A percentile compares a stretch with the other conserved stretches of the same genome.
These are phyloP conservation scores for Salvia sclarea DNA, from an alignment of 305 asterid species.

Conservation along the genomic window DNA sequence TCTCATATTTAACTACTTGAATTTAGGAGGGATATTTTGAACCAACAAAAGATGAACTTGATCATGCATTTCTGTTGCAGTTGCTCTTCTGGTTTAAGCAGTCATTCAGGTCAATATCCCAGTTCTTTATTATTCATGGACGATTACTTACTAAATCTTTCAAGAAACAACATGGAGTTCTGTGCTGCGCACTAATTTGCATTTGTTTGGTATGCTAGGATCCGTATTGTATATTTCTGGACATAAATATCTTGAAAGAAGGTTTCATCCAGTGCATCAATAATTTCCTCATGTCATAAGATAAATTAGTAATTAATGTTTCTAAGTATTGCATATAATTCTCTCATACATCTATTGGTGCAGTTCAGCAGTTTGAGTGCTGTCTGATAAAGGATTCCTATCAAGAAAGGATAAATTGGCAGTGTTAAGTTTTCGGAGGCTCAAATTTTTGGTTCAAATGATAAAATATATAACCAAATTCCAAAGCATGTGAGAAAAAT, in stretches of 20 bases:
- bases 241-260: constrained; percentile 12
- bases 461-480: not conserved
- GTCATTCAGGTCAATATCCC: constrained; percentile 68
- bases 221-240: constrained; percentile 3
- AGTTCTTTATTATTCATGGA: constrained; percentile 23
- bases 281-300: not conserved
- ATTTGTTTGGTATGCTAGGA: constrained; percentile 1
- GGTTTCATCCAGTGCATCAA: constrained; percentile 20
- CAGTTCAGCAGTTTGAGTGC: constrained; percentile 23
- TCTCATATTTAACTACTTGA: constrained; percentile 33
- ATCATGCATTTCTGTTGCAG: constrained; percentile 87
- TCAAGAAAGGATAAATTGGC: constrained; percentile 11
- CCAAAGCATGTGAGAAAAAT: not conserved
- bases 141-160: constrained; percentile 19
- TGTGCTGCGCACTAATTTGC: constrained; percentile 17
- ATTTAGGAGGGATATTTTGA: constrained; percentile 76
- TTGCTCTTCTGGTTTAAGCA: constrained; percentile 97
- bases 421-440: not conserved
- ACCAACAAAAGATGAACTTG: constrained; percentile 73
- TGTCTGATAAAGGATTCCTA: constrained; percentile 12
- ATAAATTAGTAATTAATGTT: constrained; percentile 3
- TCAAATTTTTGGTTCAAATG: constrained; percentile 12
- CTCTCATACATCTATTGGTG: not conserved
- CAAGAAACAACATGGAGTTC: constrained; percentile 18
- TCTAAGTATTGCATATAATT: constrained; percentile 19